These are phyloP conservation scores for Pleurotus pulmonarius DNA, from an alignment of 768 basidiomycete species.

Conservation along the genomic window DNA sequence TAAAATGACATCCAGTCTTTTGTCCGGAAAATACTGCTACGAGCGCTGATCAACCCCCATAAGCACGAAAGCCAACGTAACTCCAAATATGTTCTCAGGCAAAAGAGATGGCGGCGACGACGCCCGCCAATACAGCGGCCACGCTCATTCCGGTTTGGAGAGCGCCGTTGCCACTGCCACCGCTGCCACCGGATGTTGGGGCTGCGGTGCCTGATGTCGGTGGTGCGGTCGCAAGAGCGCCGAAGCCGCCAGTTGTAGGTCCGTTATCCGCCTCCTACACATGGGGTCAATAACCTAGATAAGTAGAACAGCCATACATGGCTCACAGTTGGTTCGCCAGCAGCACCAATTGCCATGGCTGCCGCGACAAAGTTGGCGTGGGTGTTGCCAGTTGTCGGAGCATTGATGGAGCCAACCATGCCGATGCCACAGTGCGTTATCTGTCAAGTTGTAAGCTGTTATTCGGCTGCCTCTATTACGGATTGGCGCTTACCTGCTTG, in stretches of 20 bases:
- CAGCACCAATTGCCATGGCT: conserved; percentile 31
- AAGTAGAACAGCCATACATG: background rate
- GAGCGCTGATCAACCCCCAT: too few species aligned
- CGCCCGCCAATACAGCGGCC: background rate
- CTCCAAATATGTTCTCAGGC: background rate
- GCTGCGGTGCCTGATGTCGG: conserved; percentile 16
- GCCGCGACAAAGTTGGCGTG: conserved; percentile 36
- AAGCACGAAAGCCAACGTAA: too few species aligned
- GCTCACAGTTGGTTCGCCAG: conserved; percentile 29
- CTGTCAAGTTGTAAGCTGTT: conserved; percentile 6
- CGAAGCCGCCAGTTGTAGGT: conserved; percentile 19
- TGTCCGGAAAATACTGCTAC: too few species aligned
- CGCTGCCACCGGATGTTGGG: background rate
- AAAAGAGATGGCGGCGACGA: background rate
- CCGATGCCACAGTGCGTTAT: conserved; percentile 45
- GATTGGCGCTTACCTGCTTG: conserved; percentile 28
- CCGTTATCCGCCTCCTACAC: conserved; percentile 18
- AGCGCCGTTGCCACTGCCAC: background rate
- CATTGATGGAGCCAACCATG: conserved; percentile 49
- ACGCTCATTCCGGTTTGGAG: background rate
- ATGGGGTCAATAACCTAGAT: conserved; percentile 22
- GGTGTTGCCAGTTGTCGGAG: conserved; percentile 41
- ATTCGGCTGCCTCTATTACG: too few species aligned
- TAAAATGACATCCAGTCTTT: too few species aligned
- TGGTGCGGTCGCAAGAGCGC: conserved; percentile 14